These are phyloP conservation scores for Drechslerella coelobrocha DNA, from an alignment of 2,329 filamentous ascomycete species.

Conservation along the genomic window DNA sequence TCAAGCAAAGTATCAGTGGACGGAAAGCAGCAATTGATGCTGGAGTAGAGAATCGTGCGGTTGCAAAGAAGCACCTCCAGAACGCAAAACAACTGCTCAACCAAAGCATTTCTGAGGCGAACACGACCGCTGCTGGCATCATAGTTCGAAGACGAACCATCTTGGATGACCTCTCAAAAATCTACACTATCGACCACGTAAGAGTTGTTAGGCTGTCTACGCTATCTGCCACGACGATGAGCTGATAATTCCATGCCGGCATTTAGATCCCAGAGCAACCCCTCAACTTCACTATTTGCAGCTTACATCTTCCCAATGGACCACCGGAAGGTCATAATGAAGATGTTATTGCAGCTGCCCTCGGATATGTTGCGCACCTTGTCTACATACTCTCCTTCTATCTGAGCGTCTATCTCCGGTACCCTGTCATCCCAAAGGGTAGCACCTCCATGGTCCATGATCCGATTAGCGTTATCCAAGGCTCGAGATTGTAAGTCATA, in stretches of 20 bases:
- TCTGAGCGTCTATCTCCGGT: slow-evolving; percentile 77
- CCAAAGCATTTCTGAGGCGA: slow-evolving; percentile 65
- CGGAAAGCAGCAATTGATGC: slow-evolving; percentile 72
- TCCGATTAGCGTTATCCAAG: slow-evolving; percentile 64
- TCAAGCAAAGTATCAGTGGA: slow-evolving; percentile 70
- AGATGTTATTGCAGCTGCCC: slow-evolving; percentile 76
- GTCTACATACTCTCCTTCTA: slow-evolving; percentile 81
- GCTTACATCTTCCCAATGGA: slow-evolving; percentile 79
- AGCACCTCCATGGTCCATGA: slow-evolving; percentile 80
- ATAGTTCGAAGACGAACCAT: slow-evolving; percentile 86
- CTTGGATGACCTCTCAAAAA: slow-evolving; percentile 77
- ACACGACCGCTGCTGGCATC: slow-evolving; percentile 70
- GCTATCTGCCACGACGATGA: background rate
- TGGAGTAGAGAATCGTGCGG: slow-evolving; percentile 68
- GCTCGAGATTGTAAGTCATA: slow-evolving; percentile 50
- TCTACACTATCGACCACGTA: slow-evolving; percentile 79
- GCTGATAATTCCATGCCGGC: slow-evolving; percentile 7
- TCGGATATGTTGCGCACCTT: slow-evolving; percentile 80
- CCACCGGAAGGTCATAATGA: slow-evolving; percentile 74
- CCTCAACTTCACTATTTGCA: slow-evolving; percentile 83
- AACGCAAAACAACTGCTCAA: slow-evolving; percentile 68
- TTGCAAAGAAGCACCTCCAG: slow-evolving; percentile 68
- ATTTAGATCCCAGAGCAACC: slow-evolving; percentile 64
- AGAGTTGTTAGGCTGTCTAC: background rate
- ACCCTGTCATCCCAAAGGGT: slow-evolving; percentile 74